Evolutionary conservation across 2,329 filamentous ascomycete species (phyloP).

Genomic region (Stemphylium lycopersici): DNA sequence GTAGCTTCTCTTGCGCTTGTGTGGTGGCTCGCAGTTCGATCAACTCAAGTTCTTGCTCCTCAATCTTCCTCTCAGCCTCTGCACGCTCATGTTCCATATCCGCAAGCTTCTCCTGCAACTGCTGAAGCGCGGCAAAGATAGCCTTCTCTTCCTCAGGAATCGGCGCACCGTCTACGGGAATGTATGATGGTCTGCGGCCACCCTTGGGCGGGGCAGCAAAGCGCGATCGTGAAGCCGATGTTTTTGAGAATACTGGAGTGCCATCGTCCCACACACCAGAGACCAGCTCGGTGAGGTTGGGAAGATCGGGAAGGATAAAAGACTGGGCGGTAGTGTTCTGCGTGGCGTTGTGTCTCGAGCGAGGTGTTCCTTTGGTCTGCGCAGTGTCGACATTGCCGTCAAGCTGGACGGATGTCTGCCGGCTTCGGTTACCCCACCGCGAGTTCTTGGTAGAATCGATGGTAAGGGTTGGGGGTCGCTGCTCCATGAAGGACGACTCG

Average conservation of each 20-base stretch:
- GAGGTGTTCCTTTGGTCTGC: slow-evolving; percentile 28
- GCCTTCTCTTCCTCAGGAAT: slow-evolving; percentile 68
- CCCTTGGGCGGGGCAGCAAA: slow-evolving; percentile 56
- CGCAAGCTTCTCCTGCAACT: slow-evolving; percentile 63
- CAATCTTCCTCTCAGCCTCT: slow-evolving; percentile 56
- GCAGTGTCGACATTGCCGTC: slow-evolving; percentile 35
- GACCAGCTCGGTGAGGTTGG: slow-evolving; percentile 66
- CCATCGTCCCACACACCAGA: slow-evolving; percentile 64
- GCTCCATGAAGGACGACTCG: slow-evolving; percentile 59
- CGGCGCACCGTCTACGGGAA: slow-evolving; percentile 60
- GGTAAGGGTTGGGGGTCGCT: slow-evolving; percentile 55
- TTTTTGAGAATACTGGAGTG: slow-evolving; percentile 62
- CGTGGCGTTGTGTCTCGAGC: slow-evolving; percentile 50
- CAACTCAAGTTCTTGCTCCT: slow-evolving; percentile 60
- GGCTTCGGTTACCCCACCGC: slow-evolving; percentile 58
- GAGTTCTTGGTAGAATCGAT: slow-evolving; percentile 55
- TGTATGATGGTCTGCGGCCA: slow-evolving; percentile 46
- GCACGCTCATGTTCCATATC: slow-evolving; percentile 63
- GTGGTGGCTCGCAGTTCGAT: slow-evolving; percentile 57
- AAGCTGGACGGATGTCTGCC: slow-evolving; percentile 51
- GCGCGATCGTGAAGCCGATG: slow-evolving; percentile 58
- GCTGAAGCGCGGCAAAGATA: slow-evolving; percentile 65
- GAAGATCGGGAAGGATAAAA: slow-evolving; percentile 65
- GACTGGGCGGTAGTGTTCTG: slow-evolving; percentile 62
- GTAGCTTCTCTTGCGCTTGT: slow-evolving; percentile 48